phyloP scores from a whole-genome alignment of 768 basidiomycete genomes.

The Podaxis sp. region DNA sequence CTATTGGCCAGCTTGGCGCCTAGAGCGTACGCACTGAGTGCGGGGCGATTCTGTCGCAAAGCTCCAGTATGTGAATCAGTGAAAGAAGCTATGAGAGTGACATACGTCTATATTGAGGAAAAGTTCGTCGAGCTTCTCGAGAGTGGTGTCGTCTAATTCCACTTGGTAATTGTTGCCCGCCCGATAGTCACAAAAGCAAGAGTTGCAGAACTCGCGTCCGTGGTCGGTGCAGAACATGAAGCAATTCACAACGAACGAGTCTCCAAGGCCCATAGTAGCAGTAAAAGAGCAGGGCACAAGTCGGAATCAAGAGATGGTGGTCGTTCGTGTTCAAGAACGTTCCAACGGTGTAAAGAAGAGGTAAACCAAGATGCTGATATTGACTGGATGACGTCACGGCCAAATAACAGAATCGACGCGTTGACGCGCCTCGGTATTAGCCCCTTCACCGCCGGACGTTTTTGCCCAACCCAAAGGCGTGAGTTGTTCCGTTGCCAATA shows the following conservation, averaged over 20 bases:
- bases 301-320: not conserved
- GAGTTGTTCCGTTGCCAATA: no score
- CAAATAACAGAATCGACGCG: not conserved
- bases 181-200: slow-evolving; percentile 31
- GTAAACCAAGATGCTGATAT: not conserved
- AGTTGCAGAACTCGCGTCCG: slow-evolving; percentile 30
- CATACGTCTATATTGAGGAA: slow-evolving; percentile 15
- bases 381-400: not conserved
- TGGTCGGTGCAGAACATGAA: slow-evolving; percentile 34
- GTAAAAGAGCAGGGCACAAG: not conserved
- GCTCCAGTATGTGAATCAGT: not conserved
- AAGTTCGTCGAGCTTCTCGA: slow-evolving; percentile 21
- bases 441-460: no score
- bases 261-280: not conserved
- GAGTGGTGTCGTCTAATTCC: not conserved
- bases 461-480: no score
- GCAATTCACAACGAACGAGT: slow-evolving; percentile 25
- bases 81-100: not conserved
- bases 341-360: not conserved
- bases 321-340: not conserved
- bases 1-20: not conserved
- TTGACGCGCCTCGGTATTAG: no score
- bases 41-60: not conserved
- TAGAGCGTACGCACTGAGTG: slow-evolving; percentile 7
- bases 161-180: slow-evolving; percentile 29